Evolutionary conservation across 169 alveolate species (phyloP).

Genomic region (Cryptosporidium muris): DNA sequence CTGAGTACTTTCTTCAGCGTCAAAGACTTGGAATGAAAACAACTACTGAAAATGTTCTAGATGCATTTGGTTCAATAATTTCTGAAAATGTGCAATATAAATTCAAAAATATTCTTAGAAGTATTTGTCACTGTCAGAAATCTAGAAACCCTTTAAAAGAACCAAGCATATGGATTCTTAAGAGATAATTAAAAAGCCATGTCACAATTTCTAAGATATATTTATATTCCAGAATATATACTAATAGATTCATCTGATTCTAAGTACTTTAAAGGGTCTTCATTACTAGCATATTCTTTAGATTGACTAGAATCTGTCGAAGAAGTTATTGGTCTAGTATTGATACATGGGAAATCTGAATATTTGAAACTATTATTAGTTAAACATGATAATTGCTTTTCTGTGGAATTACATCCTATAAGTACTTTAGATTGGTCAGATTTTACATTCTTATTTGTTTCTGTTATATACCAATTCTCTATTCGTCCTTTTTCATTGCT

Average conservation of each 20-base stretch:
- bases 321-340: neutral
- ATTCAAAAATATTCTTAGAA: conserved; percentile 34
- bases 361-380: too few species aligned
- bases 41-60: conserved; percentile 47
- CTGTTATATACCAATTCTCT: too few species aligned
- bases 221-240: conserved; percentile 47
- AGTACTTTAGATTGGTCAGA: too few species aligned
- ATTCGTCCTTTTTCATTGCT: too few species aligned
- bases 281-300: conserved; percentile 1
- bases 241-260: conserved; percentile 67
- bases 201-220: neutral
- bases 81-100: conserved; percentile 38
- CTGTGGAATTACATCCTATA: too few species aligned
- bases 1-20: conserved; percentile 42
- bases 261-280: conserved; percentile 50
- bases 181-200: neutral
- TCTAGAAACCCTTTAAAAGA: neutral
- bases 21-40: conserved; percentile 52
- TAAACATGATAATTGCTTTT: too few species aligned
- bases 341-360: conserved; percentile 2
- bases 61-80: conserved; percentile 46
- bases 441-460: too few species aligned
- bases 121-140: conserved; percentile 23
- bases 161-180: conserved; percentile 38
- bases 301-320: neutral